Percentiles rank a stretch among this genome's conserved stretches.
phyloP scores from a whole-genome alignment of 2,329 filamentous ascomycete species.

The Neospermospora avenae region DNA sequence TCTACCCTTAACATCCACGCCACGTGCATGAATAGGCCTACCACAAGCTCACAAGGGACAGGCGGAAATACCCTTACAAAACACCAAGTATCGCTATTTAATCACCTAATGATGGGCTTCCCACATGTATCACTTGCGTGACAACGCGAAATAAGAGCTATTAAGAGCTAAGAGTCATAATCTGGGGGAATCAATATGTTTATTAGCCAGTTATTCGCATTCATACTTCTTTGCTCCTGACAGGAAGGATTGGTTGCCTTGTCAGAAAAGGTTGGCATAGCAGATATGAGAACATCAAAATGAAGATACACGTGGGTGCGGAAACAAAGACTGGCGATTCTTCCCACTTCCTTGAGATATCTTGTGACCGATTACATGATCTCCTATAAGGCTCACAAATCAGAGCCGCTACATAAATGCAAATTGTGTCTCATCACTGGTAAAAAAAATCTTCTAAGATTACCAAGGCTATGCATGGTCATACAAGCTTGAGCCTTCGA shows the following conservation, averaged over 20 bases:
- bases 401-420: background rate
- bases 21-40: background rate
- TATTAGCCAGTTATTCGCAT: background rate
- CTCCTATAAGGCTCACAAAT: background rate
- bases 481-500: too few species aligned
- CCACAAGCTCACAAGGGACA: background rate
- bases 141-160: background rate
- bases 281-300: background rate
- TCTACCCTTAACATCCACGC: background rate
- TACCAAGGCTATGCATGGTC: too few species aligned
- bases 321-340: background rate
- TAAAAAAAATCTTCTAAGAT: too few species aligned
- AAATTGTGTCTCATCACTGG: background rate
- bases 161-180: constrained; percentile 1
- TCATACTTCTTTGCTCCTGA: constrained; percentile 1
- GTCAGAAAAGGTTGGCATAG: background rate
- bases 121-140: constrained; percentile 1
- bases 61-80: background rate
- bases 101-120: background rate
- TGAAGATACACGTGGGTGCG: background rate
- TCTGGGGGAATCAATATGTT: background rate
- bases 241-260: background rate
- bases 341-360: background rate
- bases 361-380: background rate
- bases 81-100: constrained; percentile 1